Evolutionary conservation across 2,329 filamentous ascomycete species (phyloP).

Genomic region (Trichophyton simii): DNA sequence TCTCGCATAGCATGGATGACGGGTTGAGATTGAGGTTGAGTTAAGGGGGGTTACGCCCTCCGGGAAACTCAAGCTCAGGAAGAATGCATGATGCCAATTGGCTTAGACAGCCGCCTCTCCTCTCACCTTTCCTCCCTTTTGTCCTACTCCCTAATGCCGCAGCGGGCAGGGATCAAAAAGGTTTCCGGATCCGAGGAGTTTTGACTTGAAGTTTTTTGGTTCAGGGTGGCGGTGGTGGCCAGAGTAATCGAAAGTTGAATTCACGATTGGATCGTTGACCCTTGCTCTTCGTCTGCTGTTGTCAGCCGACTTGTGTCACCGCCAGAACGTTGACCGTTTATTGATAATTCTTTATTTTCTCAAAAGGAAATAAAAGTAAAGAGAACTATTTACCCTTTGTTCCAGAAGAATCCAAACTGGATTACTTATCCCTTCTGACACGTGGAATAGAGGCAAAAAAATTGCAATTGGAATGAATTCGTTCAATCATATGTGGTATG

Average conservation of each 20-base stretch:
- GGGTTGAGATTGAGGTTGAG: not conserved
- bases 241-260: not conserved
- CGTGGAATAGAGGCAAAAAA: not conserved
- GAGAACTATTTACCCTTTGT: not conserved
- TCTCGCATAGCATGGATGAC: not conserved
- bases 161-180: not conserved
- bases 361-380: not conserved
- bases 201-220: conserved; percentile 1
- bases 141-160: not conserved
- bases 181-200: conserved; percentile 2
- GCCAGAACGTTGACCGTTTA: not conserved
- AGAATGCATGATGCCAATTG: not conserved
- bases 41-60: not conserved
- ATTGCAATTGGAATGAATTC: not conserved
- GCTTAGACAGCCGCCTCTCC: not conserved
- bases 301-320: not conserved
- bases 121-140: not conserved
- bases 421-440: not conserved
- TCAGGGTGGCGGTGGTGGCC: not conserved
- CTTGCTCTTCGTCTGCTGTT: not conserved
- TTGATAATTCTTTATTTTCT: not conserved
- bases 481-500: not conserved
- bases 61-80: not conserved
- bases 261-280: not conserved
- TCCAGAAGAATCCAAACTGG: not conserved